These are phyloP conservation scores for Zygnema cylindricum DNA, from an alignment of 139 green algal species.

Conservation along the genomic window DNA sequence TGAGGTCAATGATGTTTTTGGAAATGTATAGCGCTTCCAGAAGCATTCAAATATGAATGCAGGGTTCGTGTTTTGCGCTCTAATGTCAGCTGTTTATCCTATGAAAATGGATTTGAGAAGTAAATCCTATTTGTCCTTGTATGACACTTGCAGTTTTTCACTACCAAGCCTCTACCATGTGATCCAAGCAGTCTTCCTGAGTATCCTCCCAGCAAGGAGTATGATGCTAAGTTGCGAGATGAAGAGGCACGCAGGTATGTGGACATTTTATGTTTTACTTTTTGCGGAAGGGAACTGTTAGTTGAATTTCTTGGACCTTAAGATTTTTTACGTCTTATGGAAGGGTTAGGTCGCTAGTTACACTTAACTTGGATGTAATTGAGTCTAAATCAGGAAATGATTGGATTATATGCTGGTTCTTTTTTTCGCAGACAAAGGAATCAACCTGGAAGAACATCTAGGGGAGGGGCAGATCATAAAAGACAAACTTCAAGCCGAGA, in stretches of 20 bases:
- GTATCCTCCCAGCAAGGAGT: slow-evolving; percentile 62
- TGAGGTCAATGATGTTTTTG: no score
- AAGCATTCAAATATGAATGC: no score
- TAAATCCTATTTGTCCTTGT: not conserved
- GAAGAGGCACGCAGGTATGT: slow-evolving; percentile 59
- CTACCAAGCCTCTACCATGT: slow-evolving; percentile 45
- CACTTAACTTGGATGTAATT: no score
- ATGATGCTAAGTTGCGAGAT: slow-evolving; percentile 60
- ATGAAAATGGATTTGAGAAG: no score
- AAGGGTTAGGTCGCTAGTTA: no score
- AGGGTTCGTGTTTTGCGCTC: not conserved
- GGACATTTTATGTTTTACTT: no score
- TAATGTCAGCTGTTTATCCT: no score
- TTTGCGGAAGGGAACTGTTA: no score
- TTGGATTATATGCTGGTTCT: no score
- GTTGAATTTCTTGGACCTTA: not conserved
- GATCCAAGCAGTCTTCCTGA: slow-evolving; percentile 48
- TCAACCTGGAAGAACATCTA: not conserved
- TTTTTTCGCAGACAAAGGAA: not conserved
- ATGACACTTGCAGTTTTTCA: slow-evolving; percentile 59
- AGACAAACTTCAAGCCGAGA: not conserved
- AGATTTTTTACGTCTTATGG: no score
- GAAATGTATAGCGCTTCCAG: no score
- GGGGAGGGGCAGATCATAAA: not conserved
- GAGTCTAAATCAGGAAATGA: no score